Evolutionary conservation across 805 yeast species (phyloP).

Genomic region (Myxozyma neglecta): DNA sequence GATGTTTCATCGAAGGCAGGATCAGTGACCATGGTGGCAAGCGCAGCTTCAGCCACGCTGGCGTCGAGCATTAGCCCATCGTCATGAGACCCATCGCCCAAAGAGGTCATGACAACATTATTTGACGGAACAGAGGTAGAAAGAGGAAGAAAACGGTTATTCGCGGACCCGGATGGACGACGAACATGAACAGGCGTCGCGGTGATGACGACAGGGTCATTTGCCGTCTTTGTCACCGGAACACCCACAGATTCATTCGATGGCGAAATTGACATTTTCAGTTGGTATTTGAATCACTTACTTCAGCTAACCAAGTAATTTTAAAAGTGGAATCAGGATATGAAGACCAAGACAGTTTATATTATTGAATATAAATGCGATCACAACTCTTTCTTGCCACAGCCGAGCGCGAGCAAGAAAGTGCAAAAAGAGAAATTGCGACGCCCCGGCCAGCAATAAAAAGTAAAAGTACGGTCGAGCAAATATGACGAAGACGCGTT

Average conservation of each 20-base stretch:
- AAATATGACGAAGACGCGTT: too few relatives aligned
- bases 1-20: constrained; percentile 12
- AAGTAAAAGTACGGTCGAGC: too few relatives aligned
- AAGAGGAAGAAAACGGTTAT: neutral
- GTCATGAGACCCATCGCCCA: neutral
- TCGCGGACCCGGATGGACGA: neutral
- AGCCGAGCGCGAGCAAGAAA: too few relatives aligned
- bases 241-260: neutral
- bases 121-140: neutral
- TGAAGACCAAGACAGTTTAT: too few relatives aligned
- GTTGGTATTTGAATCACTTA: neutral
- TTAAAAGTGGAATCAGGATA: too few relatives aligned
- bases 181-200: constrained; percentile 18
- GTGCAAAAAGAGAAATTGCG: too few relatives aligned
- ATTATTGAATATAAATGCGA: too few relatives aligned
- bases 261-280: neutral
- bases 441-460: too few relatives aligned
- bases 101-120: neutral
- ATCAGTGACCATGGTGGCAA: constrained; percentile 13
- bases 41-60: constrained; percentile 12
- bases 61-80: neutral
- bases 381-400: too few relatives aligned
- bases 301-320: too few relatives aligned
- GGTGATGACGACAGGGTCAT: constrained; percentile 5
- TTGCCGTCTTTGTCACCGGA: neutral